Base-by-base conservation (phyloP, 495 filamentous ascomycete genomes). In the Margaritispora aquatica region DNA sequence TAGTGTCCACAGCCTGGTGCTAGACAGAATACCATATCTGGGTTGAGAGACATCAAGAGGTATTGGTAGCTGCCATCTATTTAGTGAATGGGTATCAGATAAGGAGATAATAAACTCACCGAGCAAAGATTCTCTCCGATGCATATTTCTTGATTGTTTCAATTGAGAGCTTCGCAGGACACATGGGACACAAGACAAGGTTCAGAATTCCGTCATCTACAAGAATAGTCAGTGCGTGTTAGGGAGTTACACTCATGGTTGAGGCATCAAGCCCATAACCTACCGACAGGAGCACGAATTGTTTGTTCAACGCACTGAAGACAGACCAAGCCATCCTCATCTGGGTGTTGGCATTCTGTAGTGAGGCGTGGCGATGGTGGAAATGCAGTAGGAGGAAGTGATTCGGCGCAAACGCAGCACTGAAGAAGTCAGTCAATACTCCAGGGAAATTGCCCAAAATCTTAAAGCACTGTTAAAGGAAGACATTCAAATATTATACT, bases 1-100 rank as follows among this genome's bases (percentile, higher is more conserved):
- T 77, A 77, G 7, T 72, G 74, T 13, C 68, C 63, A 55, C 77
- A 81, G 2, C 60, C 38, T 2, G 68, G 63, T 21, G 69, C 65
- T 17, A 77, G 66, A 59, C 78, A 80, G 65, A 69, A 72, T 13
- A 70, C 60, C 50, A 80, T 78, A n/a, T 76, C 70, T 2, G 65
- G 62, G 2, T 71, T 55, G 2, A 54, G 57, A 26, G 65, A 26
- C n/a, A 76, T 67, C 2, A 68, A 52, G 0, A 65, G 67, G n/a
- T 68, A 57, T 38, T 56, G 51, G 41, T 57, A 64, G 31, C 69
- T 68, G 21, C 51, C 46, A 36, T 7, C 0, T 23, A 10, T 19
- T 19, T 51, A 19, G 29, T 13, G 24, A 24, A 7, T 50, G 47
- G 7, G 8, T 4, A 23, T 38, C 8, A 19, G n/a, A 9, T 9